Conservation (phyloP, 129 eudicot genomes). For the Glebionis coronaria region DNA sequence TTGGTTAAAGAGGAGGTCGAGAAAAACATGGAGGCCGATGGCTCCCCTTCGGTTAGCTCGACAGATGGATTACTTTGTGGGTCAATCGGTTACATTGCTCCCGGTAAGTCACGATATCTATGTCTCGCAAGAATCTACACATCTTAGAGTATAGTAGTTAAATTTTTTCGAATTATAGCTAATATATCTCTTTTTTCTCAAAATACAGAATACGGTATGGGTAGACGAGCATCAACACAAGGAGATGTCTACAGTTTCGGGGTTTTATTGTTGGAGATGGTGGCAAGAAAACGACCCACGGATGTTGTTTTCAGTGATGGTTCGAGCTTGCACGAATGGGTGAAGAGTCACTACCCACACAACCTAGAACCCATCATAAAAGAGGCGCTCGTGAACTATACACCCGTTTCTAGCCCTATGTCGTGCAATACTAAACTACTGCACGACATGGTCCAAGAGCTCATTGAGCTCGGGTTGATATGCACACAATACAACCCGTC, state of each 20-base stretch:
- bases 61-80: conserved; percentile 76
- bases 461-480: conserved; percentile 70
- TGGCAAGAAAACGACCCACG: conserved; percentile 72
- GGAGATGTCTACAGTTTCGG: conserved; percentile 87
- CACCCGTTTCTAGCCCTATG: not conserved
- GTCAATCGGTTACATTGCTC: conserved; percentile 84
- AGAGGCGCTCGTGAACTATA: conserved; percentile 32
- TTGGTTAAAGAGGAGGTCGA: conserved; percentile 54
- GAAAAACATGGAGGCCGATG: conserved; percentile 11
- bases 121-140: not conserved
- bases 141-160: not conserved
- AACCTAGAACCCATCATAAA: conserved; percentile 54
- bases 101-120: conserved; percentile 40
- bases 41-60: conserved; percentile 48
- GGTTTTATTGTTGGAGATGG: conserved; percentile 55
- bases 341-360: conserved; percentile 56
- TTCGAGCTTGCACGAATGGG: conserved; percentile 67
- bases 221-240: conserved; percentile 59
- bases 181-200: not conserved
- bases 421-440: conserved; percentile 25
- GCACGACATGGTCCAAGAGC: conserved; percentile 57
- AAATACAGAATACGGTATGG: conserved; percentile 84
- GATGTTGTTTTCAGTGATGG: conserved; percentile 44
- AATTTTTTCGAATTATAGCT: not conserved
- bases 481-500: conserved; percentile 73